Percentiles rank a stretch among this genome's conserved stretches.
Conservation (phyloP, 768 basidiomycete genomes). For the Termitomyces sp. region DNA sequence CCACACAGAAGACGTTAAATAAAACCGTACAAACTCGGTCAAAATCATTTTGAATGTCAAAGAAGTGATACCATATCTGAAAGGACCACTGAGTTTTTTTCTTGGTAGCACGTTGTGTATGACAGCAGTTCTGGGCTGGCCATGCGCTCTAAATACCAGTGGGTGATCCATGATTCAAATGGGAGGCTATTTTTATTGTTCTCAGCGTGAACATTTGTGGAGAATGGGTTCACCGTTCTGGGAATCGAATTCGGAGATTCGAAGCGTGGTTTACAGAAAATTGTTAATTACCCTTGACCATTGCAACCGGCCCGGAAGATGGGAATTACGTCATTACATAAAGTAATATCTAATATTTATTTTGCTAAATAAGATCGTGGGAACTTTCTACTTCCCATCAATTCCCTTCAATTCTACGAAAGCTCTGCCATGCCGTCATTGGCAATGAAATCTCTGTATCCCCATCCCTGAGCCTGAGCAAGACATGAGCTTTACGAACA, state of each 20-base stretch:
- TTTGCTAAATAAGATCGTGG: background rate
- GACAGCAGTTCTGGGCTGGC: background rate
- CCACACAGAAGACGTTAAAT: background rate
- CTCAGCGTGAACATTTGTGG: background rate
- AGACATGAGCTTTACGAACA: slow-evolving; percentile 50
- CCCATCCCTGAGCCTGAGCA: background rate
- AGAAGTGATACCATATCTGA: background rate
- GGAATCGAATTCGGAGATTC: no score
- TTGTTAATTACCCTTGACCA: no score
- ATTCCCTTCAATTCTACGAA: background rate
- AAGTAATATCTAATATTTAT: background rate
- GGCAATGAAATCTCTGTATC: slow-evolving; percentile 3
- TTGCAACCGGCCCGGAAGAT: no score
- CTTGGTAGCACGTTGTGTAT: background rate
- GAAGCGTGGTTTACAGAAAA: no score
- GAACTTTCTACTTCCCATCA: background rate
- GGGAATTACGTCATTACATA: no score
- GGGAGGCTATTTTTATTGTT: background rate
- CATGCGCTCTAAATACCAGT: background rate
- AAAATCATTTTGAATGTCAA: background rate
- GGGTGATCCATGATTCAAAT: background rate
- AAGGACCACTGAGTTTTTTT: background rate
- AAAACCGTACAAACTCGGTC: no score
- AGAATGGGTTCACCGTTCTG: no score
- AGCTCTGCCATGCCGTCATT: background rate